Evolutionary conservation across 805 yeast genomes (phyloP).

Genomic region (Hanseniaspora singularis): DNA sequence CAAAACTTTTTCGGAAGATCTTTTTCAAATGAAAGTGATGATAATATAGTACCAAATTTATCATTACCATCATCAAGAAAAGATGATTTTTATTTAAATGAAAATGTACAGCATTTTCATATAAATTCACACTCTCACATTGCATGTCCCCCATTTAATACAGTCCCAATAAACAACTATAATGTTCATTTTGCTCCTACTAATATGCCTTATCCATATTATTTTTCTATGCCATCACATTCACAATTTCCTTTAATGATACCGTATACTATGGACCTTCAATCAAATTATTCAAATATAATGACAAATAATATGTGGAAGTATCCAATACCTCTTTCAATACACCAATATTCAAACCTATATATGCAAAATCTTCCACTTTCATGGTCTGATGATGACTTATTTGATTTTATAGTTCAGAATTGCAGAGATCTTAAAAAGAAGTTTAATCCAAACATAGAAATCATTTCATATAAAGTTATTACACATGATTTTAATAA

Average conservation of each 20-base stretch:
- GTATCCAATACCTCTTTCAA: conserved; percentile 10
- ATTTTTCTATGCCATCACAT: no score
- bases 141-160: not conserved
- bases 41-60: no score
- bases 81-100: not conserved
- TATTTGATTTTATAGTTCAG: not conserved
- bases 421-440: conserved; percentile 2
- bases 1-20: no score
- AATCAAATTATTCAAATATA: no score
- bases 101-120: not conserved
- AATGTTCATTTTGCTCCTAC: no score
- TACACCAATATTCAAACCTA: conserved; percentile 10
- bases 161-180: not conserved
- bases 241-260: no score
- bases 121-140: not conserved
- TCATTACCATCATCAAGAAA: no score
- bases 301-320: no score
- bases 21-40: no score
- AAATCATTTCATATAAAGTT: conserved; percentile 5
- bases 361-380: conserved; percentile 10
- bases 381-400: conserved; percentile 5
- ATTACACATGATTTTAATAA: conserved; percentile 8
- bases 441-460: not conserved
- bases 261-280: no score
- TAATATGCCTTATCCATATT: no score